A percentile compares a stretch with the other conserved stretches of the same genome.
phyloP scores from a whole-genome alignment of 371 early-diverging fungal species.

The Rhizopus microsporus region DNA sequence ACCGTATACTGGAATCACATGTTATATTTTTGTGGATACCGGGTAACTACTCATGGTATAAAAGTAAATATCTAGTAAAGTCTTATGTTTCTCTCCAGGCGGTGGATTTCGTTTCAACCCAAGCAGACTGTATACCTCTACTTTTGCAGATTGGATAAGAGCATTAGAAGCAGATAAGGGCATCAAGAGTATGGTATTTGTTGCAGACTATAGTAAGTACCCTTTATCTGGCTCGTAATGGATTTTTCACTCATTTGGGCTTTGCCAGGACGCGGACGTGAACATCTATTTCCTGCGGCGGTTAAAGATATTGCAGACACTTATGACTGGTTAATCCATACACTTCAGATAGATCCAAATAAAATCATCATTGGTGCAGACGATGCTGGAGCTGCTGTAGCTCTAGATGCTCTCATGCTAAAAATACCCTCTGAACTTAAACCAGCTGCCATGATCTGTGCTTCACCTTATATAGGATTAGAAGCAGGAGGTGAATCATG shows the following conservation, averaged over 20 bases:
- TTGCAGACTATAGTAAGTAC: constrained; percentile 41
- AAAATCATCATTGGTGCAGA: constrained; percentile 35
- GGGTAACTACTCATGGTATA: constrained; percentile 21
- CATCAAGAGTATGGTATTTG: constrained; percentile 39
- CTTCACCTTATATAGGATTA: constrained; percentile 47
- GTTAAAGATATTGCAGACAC: constrained; percentile 32
- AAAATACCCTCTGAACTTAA: constrained; percentile 18
- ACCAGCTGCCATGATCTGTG: constrained; percentile 37
- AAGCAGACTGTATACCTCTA: constrained; percentile 31
- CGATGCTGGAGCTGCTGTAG: constrained; percentile 42
- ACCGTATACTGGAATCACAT: constrained; percentile 34
- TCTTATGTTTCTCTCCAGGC: constrained; percentile 18
- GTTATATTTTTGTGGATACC: constrained; percentile 46
- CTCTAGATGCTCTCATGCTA: constrained; percentile 32
- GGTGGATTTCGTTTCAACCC: constrained; percentile 47
- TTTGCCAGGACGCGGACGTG: constrained; percentile 27
- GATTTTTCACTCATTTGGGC: not conserved
- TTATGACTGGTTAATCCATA: constrained; percentile 33
- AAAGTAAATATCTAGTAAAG: not conserved
- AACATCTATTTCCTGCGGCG: constrained; percentile 34
- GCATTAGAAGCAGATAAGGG: constrained; percentile 41
- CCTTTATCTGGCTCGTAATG: not conserved
- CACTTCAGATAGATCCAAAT: constrained; percentile 23
- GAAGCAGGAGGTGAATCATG: constrained; percentile 48
- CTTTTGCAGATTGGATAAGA: constrained; percentile 37